Evolutionary conservation across 2,329 filamentous ascomycete species (phyloP).

Genomic region (Pseudogymnoascus sp.): DNA sequence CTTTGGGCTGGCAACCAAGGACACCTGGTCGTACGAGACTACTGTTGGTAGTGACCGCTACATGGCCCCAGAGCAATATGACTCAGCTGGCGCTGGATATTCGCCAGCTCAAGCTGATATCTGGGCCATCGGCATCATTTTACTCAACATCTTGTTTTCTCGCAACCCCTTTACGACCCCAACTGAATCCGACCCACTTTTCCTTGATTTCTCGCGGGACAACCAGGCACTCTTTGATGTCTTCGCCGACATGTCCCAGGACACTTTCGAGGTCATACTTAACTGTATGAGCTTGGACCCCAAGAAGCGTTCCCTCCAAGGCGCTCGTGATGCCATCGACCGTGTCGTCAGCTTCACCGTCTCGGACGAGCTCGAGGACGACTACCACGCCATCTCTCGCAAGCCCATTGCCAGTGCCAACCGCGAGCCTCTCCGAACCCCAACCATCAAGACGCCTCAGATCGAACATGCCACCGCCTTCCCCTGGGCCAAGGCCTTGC

Average conservation of each 20-base stretch:
- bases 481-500: slow-evolving; percentile 88
- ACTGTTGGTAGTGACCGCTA: slow-evolving; percentile 96
- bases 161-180: slow-evolving; percentile 92
- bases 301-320: slow-evolving; percentile 71
- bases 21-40: slow-evolving; percentile 83
- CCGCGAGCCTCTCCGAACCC: slow-evolving; percentile 89
- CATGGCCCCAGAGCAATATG: slow-evolving; percentile 98
- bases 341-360: slow-evolving; percentile 87
- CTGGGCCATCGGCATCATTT: slow-evolving; percentile 94
- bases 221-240: slow-evolving; percentile 95
- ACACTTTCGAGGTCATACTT: slow-evolving; percentile 88
- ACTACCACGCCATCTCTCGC: slow-evolving; percentile 72
- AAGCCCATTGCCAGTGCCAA: slow-evolving; percentile 75
- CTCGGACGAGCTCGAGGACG: slow-evolving; percentile 81
- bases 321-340: slow-evolving; percentile 66
- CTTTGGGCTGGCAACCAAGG: slow-evolving; percentile 84
- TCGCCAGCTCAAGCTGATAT: slow-evolving; percentile 88
- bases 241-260: slow-evolving; percentile 96
- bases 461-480: slow-evolving; percentile 68
- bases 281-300: slow-evolving; percentile 90
- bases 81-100: slow-evolving; percentile 79
- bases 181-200: slow-evolving; percentile 82
- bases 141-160: slow-evolving; percentile 93
- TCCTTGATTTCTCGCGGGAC: slow-evolving; percentile 86
- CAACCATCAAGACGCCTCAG: slow-evolving; percentile 82